Percentiles rank a stretch among this genome's conserved stretches.
phyloP scores from a whole-genome alignment of 2,329 filamentous ascomycete genomes.

The Paecilomyces sp. region DNA sequence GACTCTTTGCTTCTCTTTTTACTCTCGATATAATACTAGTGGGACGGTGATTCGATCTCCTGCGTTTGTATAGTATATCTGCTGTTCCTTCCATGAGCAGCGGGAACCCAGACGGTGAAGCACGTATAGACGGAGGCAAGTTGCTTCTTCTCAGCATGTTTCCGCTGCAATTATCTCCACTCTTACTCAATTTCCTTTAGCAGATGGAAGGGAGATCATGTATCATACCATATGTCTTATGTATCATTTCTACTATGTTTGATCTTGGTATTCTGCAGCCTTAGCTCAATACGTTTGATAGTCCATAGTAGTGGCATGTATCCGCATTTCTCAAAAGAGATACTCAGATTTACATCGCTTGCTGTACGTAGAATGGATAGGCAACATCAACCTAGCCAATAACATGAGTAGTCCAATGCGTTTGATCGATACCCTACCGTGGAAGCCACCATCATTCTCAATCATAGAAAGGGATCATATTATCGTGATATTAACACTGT shows the following conservation, averaged over 20 bases:
- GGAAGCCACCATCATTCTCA: not conserved
- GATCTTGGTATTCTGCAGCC: not conserved
- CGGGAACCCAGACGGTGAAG: not conserved
- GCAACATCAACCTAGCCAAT: not conserved
- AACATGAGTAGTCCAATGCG: no score
- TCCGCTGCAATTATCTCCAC: conserved; percentile 12
- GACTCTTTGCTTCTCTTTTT: not conserved
- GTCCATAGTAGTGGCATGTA: not conserved
- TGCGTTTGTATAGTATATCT: not conserved
- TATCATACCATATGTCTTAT: conserved; percentile 14
- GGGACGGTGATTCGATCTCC: not conserved
- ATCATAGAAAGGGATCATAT: no score
- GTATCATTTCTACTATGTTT: not conserved
- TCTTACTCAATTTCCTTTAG: conserved; percentile 7
- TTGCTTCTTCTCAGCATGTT: not conserved
- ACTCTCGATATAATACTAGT: not conserved
- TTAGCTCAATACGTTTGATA: not conserved
- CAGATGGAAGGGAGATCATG: conserved; percentile 10
- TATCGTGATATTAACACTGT: no score
- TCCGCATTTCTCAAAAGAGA: not conserved
- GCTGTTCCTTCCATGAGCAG: not conserved
- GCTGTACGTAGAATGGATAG: not conserved
- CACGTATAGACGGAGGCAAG: not conserved
- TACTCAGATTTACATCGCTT: not conserved
- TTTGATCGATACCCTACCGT: no score